Conservation (phyloP, 495 filamentous ascomycete species). For the Aspergillus ellipticus region DNA sequence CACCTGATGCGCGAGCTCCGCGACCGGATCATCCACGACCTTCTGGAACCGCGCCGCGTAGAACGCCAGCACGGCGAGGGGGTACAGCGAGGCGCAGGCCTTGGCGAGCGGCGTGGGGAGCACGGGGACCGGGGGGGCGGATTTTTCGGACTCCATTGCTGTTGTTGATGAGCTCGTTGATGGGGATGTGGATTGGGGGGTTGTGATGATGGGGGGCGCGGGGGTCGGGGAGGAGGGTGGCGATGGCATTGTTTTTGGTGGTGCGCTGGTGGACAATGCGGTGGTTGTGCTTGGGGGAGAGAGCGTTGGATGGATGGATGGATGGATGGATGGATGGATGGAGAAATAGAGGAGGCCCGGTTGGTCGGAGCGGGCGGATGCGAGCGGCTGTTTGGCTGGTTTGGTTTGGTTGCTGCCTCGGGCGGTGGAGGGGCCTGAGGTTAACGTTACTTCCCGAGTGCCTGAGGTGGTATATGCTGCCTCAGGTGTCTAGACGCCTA, state of each 20-base stretch:
- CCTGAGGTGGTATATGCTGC: too few relatives aligned
- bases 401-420: slow-evolving; percentile 3
- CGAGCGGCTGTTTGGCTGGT: slow-evolving; percentile 8
- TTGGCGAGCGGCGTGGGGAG: slow-evolving; percentile 52
- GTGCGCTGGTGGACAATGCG: too few relatives aligned
- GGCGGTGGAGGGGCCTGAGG: not conserved
- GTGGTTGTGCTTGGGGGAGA: not conserved
- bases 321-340: not conserved
- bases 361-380: slow-evolving; percentile 2
- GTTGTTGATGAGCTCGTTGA: not conserved
- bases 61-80: slow-evolving; percentile 59
- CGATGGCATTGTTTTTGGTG: slow-evolving; percentile 21
- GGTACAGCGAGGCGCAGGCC: too few relatives aligned
- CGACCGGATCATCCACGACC: slow-evolving; percentile 69
- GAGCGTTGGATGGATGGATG: not conserved
- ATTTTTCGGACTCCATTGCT: slow-evolving; percentile 10
- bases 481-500: not conserved
- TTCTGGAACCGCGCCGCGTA: slow-evolving; percentile 58
- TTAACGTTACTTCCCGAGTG: too few relatives aligned
- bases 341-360: not conserved
- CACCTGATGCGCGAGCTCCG: slow-evolving; percentile 58
- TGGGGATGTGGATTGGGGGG: slow-evolving; percentile 12
- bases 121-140: slow-evolving; percentile 33
- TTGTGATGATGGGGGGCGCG: not conserved
- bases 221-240: slow-evolving; percentile 9